phyloP scores from a whole-genome alignment of 805 yeast species.

The Hanseniaspora mollemarum region DNA sequence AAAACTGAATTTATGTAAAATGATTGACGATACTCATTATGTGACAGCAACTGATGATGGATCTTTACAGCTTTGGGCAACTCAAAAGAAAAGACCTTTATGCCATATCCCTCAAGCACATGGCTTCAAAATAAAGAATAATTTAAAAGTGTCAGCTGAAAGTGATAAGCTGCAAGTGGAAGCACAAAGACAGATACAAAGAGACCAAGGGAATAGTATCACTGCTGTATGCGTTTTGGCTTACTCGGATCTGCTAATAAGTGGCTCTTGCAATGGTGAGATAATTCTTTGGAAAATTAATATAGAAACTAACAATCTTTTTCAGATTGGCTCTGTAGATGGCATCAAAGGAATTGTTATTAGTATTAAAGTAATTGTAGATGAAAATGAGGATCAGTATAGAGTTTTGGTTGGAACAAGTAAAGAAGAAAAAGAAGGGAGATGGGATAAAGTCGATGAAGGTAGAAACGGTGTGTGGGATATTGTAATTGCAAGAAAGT shows the following conservation, averaged over 20 bases:
- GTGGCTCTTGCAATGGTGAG: constrained; percentile 81
- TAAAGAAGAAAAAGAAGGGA: constrained; percentile 79
- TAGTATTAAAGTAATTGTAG: constrained; percentile 44
- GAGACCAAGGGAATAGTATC: constrained; percentile 70
- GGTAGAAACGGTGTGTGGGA: constrained; percentile 65
- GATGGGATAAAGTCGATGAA: constrained; percentile 58
- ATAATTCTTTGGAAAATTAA: constrained; percentile 68
- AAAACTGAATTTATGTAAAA: constrained; percentile 77
- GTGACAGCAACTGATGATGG: constrained; percentile 96
- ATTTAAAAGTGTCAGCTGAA: constrained; percentile 48
- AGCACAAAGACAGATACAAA: constrained; percentile 46
- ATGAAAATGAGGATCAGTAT: constrained; percentile 42
- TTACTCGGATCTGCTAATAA: constrained; percentile 66
- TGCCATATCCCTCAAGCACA: constrained; percentile 62
- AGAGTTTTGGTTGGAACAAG: constrained; percentile 57
- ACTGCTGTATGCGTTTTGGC: constrained; percentile 75
- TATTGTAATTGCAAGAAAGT: constrained; percentile 35
- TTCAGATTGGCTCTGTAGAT: constrained; percentile 42
- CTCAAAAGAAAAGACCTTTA: constrained; percentile 79
- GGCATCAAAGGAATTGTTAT: constrained; percentile 63
- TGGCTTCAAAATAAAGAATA: constrained; percentile 46
- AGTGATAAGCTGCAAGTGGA: constrained; percentile 29
- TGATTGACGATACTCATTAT: constrained; percentile 87
- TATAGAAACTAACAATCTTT: constrained; percentile 52
- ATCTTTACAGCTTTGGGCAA: constrained; percentile 76